A percentile compares a stretch with the other conserved stretches of the same genome.
These are phyloP conservation scores for Diaporthe sp. DNA, from an alignment of 2,329 filamentous ascomycete species.

Conservation along the genomic window DNA sequence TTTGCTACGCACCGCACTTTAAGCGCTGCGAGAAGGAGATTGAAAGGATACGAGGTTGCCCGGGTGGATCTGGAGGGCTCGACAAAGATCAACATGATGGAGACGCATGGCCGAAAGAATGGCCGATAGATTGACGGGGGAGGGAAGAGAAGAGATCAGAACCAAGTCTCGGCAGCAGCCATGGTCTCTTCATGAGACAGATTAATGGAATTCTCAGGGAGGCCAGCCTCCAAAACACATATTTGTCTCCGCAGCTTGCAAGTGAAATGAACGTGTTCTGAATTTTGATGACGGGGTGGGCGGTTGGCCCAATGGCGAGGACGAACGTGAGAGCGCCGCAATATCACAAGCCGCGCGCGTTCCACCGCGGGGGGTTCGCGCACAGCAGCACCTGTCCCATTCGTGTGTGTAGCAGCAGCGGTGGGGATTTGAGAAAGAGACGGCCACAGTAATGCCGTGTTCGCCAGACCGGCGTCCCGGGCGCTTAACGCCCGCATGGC, in stretches of 20 bases:
- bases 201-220: slow-evolving; percentile 7
- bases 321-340: neutral
- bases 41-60: neutral
- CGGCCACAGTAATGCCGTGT: slow-evolving; percentile 8
- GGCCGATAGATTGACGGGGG: slow-evolving; percentile 19
- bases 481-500: slow-evolving; percentile 30
- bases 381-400: neutral
- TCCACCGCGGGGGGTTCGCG: neutral
- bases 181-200: slow-evolving; percentile 21
- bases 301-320: slow-evolving; percentile 8
- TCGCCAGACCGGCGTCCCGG: neutral
- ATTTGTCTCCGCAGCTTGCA: neutral
- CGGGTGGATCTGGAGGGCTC: neutral
- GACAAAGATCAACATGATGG: neutral
- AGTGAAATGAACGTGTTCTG: slow-evolving; percentile 17
- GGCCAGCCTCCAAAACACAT: slow-evolving; percentile 15
- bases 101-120: slow-evolving; percentile 8
- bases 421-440: neutral
- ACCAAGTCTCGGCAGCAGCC: neutral
- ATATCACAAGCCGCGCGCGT: slow-evolving; percentile 29
- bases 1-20: slow-evolving; percentile 8
- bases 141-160: neutral
- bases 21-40: slow-evolving; percentile 5
- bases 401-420: neutral
- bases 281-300: slow-evolving; percentile 1